Evolutionary conservation across 2,329 filamentous ascomycete genomes (phyloP).

Genomic region (Cladosporium sp.): DNA sequence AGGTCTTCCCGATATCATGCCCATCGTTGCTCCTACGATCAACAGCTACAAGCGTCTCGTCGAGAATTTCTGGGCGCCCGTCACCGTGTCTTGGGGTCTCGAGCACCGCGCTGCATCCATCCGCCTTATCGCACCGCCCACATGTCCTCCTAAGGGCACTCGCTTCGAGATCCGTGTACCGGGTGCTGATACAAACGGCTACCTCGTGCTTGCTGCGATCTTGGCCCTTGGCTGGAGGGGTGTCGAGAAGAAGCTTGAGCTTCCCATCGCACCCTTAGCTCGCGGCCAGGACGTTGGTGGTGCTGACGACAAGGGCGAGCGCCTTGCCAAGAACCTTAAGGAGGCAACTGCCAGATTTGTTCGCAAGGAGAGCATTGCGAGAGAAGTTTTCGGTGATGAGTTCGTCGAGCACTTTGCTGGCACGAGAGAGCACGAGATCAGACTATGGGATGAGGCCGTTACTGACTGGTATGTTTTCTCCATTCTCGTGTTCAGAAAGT

Average conservation of each 20-base stretch:
- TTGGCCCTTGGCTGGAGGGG: conserved; percentile 88
- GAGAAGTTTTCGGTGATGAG: conserved; percentile 88
- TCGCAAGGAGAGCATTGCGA: conserved; percentile 77
- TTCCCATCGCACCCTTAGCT: conserved; percentile 78
- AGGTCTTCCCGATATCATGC: conserved; percentile 93
- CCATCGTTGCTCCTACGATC: conserved; percentile 86
- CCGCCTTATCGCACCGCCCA: conserved; percentile 85
- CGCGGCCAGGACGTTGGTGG: conserved; percentile 83
- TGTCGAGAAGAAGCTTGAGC: conserved; percentile 86
- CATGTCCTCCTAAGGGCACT: conserved; percentile 79
- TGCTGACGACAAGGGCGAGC: conserved; percentile 67
- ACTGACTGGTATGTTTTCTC: conserved; percentile 79
- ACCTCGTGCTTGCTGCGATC: conserved; percentile 83
- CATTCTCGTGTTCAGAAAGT: background rate
- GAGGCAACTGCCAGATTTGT: conserved; percentile 82
- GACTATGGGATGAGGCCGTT: conserved; percentile 91
- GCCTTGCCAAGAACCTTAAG: conserved; percentile 80
- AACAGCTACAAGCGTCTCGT: conserved; percentile 98
- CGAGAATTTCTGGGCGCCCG: conserved; percentile 98
- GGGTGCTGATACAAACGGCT: conserved; percentile 90
- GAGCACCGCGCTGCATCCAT: conserved; percentile 94
- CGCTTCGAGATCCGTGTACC: conserved; percentile 91
- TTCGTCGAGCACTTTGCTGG: conserved; percentile 97
- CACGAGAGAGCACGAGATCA: conserved; percentile 86
- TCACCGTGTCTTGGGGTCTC: conserved; percentile 94